Percentiles rank a stretch among this genome's conserved stretches.
Evolutionary conservation across 1,139 yeast species (phyloP).

Genomic region (Suhomyces coccinellae): DNA sequence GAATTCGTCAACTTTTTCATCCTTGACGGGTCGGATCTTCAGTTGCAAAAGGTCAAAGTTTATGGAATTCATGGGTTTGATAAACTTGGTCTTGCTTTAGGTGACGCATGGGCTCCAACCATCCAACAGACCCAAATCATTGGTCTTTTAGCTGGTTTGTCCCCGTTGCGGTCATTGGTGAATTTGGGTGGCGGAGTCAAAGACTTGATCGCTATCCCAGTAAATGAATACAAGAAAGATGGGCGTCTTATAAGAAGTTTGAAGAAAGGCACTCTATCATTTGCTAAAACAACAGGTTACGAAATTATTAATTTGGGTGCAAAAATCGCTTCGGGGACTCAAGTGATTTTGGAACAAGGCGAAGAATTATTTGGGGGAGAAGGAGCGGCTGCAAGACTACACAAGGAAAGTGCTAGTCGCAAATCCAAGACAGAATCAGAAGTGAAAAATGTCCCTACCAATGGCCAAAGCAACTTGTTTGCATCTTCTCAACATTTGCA

Average conservation of each 20-base stretch:
- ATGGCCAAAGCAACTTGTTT: slow-evolving; percentile 16
- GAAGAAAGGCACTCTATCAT: slow-evolving; percentile 75
- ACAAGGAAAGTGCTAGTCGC: slow-evolving; percentile 7
- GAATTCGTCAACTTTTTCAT: slow-evolving; percentile 88
- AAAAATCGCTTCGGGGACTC: slow-evolving; percentile 86
- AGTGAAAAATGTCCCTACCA: not conserved
- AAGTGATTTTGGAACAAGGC: slow-evolving; percentile 73
- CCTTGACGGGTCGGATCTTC: slow-evolving; percentile 79
- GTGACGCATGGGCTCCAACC: slow-evolving; percentile 82
- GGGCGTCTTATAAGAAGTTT: slow-evolving; percentile 69
- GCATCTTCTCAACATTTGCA: slow-evolving; percentile 27
- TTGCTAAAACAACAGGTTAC: slow-evolving; percentile 77
- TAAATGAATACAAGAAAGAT: slow-evolving; percentile 71
- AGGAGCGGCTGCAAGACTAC: slow-evolving; percentile 49
- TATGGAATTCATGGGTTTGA: slow-evolving; percentile 80
- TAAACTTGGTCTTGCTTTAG: slow-evolving; percentile 54
- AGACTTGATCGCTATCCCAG: slow-evolving; percentile 71
- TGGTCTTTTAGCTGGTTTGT: slow-evolving; percentile 74
- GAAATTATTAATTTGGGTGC: slow-evolving; percentile 84
- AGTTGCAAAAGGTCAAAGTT: slow-evolving; percentile 58
- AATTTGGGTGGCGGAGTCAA: slow-evolving; percentile 78
- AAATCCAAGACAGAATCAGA: not conserved
- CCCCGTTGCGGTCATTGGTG: slow-evolving; percentile 77
- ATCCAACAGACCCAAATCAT: slow-evolving; percentile 75
- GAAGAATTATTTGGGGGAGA: slow-evolving; percentile 75